These are phyloP conservation scores for Pseudotulostoma volvatum DNA, from an alignment of 495 filamentous ascomycete species.

Conservation along the genomic window DNA sequence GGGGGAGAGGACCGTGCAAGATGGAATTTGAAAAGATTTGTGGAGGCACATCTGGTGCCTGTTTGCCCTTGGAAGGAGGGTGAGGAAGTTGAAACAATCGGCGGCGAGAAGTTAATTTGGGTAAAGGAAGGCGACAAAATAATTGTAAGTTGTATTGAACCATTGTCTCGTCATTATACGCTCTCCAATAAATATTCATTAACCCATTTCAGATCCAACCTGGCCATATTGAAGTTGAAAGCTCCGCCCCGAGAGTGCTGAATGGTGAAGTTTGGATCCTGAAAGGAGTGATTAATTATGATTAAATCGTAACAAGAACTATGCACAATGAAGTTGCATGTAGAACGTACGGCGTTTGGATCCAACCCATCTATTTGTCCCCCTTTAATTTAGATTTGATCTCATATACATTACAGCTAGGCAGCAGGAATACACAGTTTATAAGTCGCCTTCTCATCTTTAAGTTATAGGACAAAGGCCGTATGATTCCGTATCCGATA, in stretches of 20 bases:
- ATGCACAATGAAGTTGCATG: too few relatives aligned
- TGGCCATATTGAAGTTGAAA: conserved; percentile 55
- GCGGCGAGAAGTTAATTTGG: conserved; percentile 68
- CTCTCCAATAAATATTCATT: too few relatives aligned
- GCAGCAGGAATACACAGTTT: too few relatives aligned
- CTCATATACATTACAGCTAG: too few relatives aligned
- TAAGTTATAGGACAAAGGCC: too few relatives aligned
- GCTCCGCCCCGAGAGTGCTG: conserved; percentile 50
- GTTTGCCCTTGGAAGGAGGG: conserved; percentile 65
- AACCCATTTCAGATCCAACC: conserved; percentile 79
- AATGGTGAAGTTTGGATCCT: conserved; percentile 82
- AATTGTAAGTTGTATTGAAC: conserved; percentile 38
- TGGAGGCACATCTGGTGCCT: conserved; percentile 71
- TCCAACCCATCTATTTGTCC: too few relatives aligned
- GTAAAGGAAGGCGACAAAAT: conserved; percentile 57
- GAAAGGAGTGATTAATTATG: conserved; percentile 49
- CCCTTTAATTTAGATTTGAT: too few relatives aligned
- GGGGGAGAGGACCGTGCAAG: conserved; percentile 67
- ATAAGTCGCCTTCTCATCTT: too few relatives aligned
- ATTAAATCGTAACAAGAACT: too few relatives aligned
- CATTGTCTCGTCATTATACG: too few relatives aligned
- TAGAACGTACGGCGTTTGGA: too few relatives aligned
- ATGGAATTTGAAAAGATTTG: conserved; percentile 64
- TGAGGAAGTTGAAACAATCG: conserved; percentile 52
- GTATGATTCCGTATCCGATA: too few relatives aligned